Percentiles rank a stretch among this genome's conserved stretches.
Conservation (phyloP, 495 filamentous ascomycete genomes). For the Apodospora peruviana region DNA sequence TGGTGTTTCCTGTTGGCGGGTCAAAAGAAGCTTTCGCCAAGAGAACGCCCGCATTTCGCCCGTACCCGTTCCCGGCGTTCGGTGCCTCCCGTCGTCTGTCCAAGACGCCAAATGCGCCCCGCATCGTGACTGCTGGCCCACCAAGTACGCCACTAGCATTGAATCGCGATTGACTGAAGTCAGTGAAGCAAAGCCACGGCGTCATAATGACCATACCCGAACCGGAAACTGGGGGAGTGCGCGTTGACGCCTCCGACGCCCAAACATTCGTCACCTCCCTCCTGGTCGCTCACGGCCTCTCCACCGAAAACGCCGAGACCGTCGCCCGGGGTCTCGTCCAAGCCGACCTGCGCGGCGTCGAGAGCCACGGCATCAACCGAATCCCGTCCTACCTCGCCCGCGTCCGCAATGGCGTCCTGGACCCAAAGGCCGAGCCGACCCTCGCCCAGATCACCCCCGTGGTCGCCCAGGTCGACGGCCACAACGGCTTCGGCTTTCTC, state of each 20-base stretch:
- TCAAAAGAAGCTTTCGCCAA: neutral
- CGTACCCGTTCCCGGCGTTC: too few species aligned
- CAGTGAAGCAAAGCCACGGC: too few species aligned
- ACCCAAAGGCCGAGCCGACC: constrained; percentile 50
- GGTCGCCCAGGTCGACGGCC: constrained; percentile 60
- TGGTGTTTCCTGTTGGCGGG: too few species aligned
- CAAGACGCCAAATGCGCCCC: too few species aligned
- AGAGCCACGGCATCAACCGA: constrained; percentile 73
- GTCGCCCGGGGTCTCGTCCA: constrained; percentile 59
- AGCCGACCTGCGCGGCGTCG: constrained; percentile 72
- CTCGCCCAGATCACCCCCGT: constrained; percentile 58
- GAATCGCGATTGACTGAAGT: too few species aligned
- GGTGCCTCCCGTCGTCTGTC: too few species aligned
- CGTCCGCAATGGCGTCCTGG: constrained; percentile 58
- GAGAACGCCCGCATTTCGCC: too few species aligned
- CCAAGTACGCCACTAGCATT: too few species aligned
- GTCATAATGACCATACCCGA: too few species aligned
- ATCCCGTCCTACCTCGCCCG: constrained; percentile 69
- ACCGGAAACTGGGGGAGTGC: too few species aligned
- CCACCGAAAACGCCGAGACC: constrained; percentile 48
- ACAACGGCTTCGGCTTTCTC: constrained; percentile 72
- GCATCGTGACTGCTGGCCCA: too few species aligned
- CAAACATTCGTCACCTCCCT: constrained; percentile 27
- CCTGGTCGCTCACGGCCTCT: constrained; percentile 54
- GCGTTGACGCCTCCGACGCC: too few species aligned